These are phyloP conservation scores for Gigaspora rosea DNA, from an alignment of 192 early-diverging fungal species.

Conservation along the genomic window DNA sequence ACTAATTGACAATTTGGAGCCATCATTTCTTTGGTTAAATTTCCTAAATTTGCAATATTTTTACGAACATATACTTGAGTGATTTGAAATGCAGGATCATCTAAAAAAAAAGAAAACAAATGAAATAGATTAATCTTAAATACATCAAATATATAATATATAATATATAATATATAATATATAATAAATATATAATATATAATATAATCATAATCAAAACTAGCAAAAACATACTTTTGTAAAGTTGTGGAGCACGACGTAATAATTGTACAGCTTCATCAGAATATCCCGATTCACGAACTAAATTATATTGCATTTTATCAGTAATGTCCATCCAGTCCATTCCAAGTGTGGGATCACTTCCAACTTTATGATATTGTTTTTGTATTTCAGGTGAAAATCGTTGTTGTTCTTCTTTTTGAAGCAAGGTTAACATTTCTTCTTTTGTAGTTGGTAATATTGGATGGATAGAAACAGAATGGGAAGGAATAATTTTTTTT, in stretches of 20 bases:
- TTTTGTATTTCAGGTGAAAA: conserved; percentile 31
- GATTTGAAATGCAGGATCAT: background rate
- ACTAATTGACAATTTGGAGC: conserved; percentile 21
- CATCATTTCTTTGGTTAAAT: conserved; percentile 21
- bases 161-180: no score
- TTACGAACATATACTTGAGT: background rate
- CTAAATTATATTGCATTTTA: conserved; percentile 16
- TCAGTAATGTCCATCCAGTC: conserved; percentile 32
- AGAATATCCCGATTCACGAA: conserved; percentile 24
- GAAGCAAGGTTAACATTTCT: conserved; percentile 13
- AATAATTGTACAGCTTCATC: conserved; percentile 32
- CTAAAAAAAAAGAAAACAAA: background rate
- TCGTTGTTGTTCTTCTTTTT: conserved; percentile 12
- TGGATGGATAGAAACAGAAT: conserved; percentile 8
- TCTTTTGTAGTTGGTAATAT: conserved; percentile 25
- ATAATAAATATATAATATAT: background rate
- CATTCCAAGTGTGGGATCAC: background rate
- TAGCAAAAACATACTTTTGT: background rate
- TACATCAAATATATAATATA: no score
- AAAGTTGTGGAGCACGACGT: conserved; percentile 22
- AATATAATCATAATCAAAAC: background rate
- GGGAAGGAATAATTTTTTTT: background rate
- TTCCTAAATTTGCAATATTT: background rate
- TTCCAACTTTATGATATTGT: background rate
- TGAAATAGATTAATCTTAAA: no score